Conservation (phyloP, 2,329 filamentous ascomycete genomes). For the Trichoderma koningii region DNA sequence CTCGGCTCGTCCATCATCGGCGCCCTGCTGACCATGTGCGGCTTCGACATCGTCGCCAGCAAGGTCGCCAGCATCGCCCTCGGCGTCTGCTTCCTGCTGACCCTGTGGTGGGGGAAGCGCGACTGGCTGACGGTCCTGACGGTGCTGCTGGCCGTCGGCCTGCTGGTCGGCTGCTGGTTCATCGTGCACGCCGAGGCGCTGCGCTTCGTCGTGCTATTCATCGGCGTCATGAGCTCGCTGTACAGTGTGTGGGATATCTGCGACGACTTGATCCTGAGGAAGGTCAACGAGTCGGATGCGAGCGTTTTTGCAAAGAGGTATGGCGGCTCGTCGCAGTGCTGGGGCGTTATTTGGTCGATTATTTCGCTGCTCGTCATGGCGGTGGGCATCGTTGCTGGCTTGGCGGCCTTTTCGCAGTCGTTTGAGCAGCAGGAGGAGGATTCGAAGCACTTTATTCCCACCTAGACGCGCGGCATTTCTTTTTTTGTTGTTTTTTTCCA, state of each 20-base stretch:
- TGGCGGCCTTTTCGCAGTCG: conserved; percentile 74
- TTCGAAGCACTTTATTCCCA: conserved; percentile 66
- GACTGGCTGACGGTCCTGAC: conserved; percentile 78
- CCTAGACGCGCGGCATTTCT: conserved; percentile 32
- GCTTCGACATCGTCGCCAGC: conserved; percentile 78
- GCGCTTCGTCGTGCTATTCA: conserved; percentile 75
- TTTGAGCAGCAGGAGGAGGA: conserved; percentile 68
- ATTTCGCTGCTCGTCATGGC: conserved; percentile 73
- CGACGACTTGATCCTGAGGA: conserved; percentile 77
- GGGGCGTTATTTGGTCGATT: conserved; percentile 77
- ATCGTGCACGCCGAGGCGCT: conserved; percentile 74
- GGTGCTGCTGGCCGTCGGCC: conserved; percentile 67
- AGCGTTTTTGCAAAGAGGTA: conserved; percentile 78
- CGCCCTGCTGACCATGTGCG: conserved; percentile 74
- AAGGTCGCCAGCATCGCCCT: conserved; percentile 76
- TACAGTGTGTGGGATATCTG: conserved; percentile 87
- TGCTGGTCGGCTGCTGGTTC: conserved; percentile 77
- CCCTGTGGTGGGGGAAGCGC: conserved; percentile 76
- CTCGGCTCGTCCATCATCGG: conserved; percentile 76
- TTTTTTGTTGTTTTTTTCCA: too few species aligned
- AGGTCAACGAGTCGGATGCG: conserved; percentile 78
- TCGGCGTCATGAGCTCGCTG: conserved; percentile 78
- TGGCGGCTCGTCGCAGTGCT: conserved; percentile 77
- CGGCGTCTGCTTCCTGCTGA: conserved; percentile 74
- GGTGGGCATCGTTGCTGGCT: conserved; percentile 70